These are phyloP conservation scores for Blastobotrys elegans DNA, from an alignment of 1,139 yeast species.

Conservation along the genomic window DNA sequence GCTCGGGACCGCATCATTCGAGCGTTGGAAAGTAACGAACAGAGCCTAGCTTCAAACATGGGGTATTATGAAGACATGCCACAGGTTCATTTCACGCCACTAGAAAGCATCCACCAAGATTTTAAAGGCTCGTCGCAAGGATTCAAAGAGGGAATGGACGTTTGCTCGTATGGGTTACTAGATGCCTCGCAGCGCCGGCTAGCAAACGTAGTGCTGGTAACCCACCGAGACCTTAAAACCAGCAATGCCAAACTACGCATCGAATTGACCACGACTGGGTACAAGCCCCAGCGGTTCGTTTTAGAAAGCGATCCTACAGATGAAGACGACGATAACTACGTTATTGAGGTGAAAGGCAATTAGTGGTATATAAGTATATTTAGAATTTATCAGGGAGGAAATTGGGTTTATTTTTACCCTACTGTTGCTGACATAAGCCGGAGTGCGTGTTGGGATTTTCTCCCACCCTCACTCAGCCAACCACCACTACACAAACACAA, in stretches of 20 bases:
- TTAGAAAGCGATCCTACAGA: conserved; percentile 7
- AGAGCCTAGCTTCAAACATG: conserved; percentile 22
- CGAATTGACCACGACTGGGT: conserved; percentile 16
- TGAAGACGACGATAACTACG: conserved; percentile 7
- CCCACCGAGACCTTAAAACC: conserved; percentile 8
- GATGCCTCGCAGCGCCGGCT: conserved; percentile 11
- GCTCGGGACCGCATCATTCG: conserved; percentile 23
- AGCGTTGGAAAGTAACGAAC: conserved; percentile 25
- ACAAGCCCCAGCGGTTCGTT: conserved; percentile 4
- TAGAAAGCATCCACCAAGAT: conserved; percentile 25
- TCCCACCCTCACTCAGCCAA: not conserved
- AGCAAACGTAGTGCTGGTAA: conserved; percentile 21
- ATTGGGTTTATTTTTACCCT: no score
- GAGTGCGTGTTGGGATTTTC: not conserved
- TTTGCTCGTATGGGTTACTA: conserved; percentile 19
- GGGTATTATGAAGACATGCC: conserved; percentile 14
- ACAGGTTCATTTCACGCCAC: conserved; percentile 19
- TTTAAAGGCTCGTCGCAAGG: conserved; percentile 25
- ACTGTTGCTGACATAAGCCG: not conserved
- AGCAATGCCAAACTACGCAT: conserved; percentile 19
- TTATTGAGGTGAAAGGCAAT: conserved; percentile 13
- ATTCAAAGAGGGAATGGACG: conserved; percentile 23
- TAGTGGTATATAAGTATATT: not conserved
- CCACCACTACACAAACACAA: not conserved
- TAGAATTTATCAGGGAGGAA: no score